Evolutionary conservation across 1,284 basidiomycete species (phyloP).

Genomic region (Limonomyces culmigenus): DNA sequence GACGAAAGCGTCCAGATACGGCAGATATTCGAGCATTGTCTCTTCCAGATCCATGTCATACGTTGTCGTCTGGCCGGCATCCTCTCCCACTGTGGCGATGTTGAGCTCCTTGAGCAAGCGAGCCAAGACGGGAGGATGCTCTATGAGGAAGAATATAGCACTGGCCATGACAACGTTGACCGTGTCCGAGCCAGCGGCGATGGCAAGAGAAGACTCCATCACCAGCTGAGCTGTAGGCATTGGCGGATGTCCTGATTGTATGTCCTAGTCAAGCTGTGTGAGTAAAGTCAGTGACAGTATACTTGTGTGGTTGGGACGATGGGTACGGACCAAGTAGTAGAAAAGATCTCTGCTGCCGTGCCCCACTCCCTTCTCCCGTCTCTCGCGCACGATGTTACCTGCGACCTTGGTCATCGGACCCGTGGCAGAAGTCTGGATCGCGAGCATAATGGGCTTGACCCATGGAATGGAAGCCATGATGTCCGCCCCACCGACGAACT

Average conservation of each 20-base stretch:
- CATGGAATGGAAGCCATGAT: not conserved
- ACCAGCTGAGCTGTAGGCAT: conserved; percentile 6
- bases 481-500: not conserved
- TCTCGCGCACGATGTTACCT: not conserved
- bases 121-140: conserved; percentile 14
- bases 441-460: not conserved
- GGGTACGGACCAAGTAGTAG: not conserved
- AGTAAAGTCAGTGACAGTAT: not conserved
- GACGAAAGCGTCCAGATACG: conserved; percentile 21
- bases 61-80: conserved; percentile 12
- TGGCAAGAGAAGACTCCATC: conserved; percentile 9
- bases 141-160: conserved; percentile 18
- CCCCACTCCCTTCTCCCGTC: not conserved
- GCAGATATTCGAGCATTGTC: conserved; percentile 14
- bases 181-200: conserved; percentile 23
- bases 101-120: conserved; percentile 18
- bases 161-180: conserved; percentile 17
- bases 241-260: conserved; percentile 8
- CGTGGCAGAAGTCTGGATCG: not conserved
- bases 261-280: conserved; percentile 22
- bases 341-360: not conserved
- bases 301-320: not conserved
- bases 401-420: not conserved
- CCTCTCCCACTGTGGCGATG: conserved; percentile 10
- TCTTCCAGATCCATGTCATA: too few relatives aligned